Evolutionary conservation across 306 rosid species (phyloP), one percentile per base, ranked within the genome.

Genomic region (Acacia confusa): DNA sequence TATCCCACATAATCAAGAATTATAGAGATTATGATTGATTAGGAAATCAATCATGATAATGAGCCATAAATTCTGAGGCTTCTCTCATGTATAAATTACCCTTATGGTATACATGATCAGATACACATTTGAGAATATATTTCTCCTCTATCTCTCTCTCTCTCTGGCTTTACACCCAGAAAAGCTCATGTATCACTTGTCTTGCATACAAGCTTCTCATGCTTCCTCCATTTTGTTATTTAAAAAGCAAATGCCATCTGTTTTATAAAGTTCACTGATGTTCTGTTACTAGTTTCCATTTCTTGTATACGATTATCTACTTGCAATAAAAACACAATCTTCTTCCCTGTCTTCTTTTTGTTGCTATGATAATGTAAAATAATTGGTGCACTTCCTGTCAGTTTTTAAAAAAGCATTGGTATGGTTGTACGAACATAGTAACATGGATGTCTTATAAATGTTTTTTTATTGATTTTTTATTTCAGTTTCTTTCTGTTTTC

Each of bases 241-340:
- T 7, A 17, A 19, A 25, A 53, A 53, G 52, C 52, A 47, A 76
- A 41, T 3, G 40, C 34, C 32, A 16, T 15, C 30, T 82, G 32
- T 20, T 72, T 75, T 55, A 43, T 5, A 41, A 66, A 53, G 57
- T 53, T 78, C 69, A 65, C 15, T 52, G 43, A 55, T 72, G 57
- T 78, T 77, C 50, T 70, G 60, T 55, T 41, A 24, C 58, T n/a
- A 79, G 32, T 75, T 61, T 41, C 55, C 38, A 68, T 78, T 38
- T 75, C 41, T 72, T 75, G 25, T 73, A n/a, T 9, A 64, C 22
- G 48, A 17, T 72, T 63, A 40, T 41, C 34, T 69, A 44, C 57
- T 43, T 22, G 52, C 28, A 43, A 43, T 40, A 5, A 61, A 75
- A 60, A 12, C 36, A 65, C 68, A n/a, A 38, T 40, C 58, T 17